Evolutionary conservation across 2,329 filamentous ascomycete genomes (phyloP).

Genomic region (Ophioceras dolichostomum): DNA sequence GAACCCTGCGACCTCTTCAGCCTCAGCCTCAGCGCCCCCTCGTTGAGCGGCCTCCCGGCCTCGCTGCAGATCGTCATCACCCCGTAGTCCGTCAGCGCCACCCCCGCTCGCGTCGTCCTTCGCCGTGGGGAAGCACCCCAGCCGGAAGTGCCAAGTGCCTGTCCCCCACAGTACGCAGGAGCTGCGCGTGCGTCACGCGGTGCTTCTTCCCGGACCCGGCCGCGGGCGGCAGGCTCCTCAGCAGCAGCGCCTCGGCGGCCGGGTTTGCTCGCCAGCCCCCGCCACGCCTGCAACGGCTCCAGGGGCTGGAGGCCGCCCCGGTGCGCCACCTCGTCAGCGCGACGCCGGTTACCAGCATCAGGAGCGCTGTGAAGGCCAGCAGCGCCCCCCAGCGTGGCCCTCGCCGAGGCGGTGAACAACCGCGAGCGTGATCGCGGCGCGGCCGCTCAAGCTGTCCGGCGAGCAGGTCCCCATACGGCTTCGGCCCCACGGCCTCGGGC

Average conservation of each 20-base stretch:
- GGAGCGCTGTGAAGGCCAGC: conserved; percentile 14
- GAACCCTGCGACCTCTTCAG: background rate
- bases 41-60: background rate
- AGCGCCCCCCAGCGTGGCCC: conserved; percentile 13
- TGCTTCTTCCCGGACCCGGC: too few relatives aligned
- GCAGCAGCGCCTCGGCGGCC: conserved; percentile 8
- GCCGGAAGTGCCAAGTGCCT: conserved; percentile 1
- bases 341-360: conserved; percentile 13
- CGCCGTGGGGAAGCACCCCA: background rate
- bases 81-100: background rate
- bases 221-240: background rate
- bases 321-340: conserved; percentile 16
- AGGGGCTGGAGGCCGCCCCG: conserved; percentile 20
- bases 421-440: conserved; percentile 11
- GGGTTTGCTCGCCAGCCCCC: conserved; percentile 12
- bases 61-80: conserved; percentile 1
- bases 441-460: too few relatives aligned
- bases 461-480: conserved; percentile 15
- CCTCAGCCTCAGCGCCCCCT: background rate
- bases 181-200: conserved; percentile 1
- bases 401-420: conserved; percentile 15
- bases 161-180: conserved; percentile 1
- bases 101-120: background rate
- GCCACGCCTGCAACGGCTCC: conserved; percentile 22
- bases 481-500: conserved; percentile 15